These are phyloP conservation scores for Exobasidium rhododendri DNA, from an alignment of 1,284 basidiomycete genomes.

Conservation along the genomic window DNA sequence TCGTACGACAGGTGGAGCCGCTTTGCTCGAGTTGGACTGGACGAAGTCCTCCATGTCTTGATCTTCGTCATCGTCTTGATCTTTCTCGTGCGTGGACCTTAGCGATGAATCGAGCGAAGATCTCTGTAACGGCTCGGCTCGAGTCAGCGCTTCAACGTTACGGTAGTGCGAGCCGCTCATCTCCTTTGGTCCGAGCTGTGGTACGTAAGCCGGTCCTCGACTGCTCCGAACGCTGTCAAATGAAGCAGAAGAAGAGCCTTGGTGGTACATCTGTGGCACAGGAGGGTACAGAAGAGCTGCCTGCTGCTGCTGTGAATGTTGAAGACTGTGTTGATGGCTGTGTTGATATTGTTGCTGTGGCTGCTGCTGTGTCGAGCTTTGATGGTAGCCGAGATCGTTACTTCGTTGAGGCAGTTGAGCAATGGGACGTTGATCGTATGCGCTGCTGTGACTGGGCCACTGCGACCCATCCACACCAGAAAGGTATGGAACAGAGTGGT, in stretches of 20 bases:
- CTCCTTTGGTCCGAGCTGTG: slow-evolving; percentile 40
- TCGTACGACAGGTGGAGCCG: slow-evolving; percentile 17
- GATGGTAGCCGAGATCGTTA: neutral
- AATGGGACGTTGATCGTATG: slow-evolving; percentile 21
- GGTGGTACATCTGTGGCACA: neutral
- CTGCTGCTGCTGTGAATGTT: neutral
- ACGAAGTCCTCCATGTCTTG: slow-evolving; percentile 18
- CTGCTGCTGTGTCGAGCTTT: too few species aligned
- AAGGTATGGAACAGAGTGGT: neutral
- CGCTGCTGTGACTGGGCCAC: slow-evolving; percentile 1
- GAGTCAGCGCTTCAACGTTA: slow-evolving; percentile 46
- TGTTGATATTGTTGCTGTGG: neutral
- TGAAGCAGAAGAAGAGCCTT: neutral
- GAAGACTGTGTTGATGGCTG: neutral
- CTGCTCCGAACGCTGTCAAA: slow-evolving; percentile 36
- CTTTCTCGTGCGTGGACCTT: neutral
- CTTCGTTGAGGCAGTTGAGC: slow-evolving; percentile 30
- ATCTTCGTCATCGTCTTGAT: neutral
- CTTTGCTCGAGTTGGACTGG: slow-evolving; percentile 13
- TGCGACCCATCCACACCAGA: neutral
- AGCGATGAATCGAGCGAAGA: neutral
- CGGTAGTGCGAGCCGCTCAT: slow-evolving; percentile 37
- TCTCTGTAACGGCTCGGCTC: slow-evolving; percentile 32
- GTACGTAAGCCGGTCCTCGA: slow-evolving; percentile 31
- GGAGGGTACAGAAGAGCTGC: neutral